Evolutionary conservation across 1,284 basidiomycete genomes (phyloP), one percentile per base, ranked within the genome.

Genomic region (Puccinia novopanici): DNA sequence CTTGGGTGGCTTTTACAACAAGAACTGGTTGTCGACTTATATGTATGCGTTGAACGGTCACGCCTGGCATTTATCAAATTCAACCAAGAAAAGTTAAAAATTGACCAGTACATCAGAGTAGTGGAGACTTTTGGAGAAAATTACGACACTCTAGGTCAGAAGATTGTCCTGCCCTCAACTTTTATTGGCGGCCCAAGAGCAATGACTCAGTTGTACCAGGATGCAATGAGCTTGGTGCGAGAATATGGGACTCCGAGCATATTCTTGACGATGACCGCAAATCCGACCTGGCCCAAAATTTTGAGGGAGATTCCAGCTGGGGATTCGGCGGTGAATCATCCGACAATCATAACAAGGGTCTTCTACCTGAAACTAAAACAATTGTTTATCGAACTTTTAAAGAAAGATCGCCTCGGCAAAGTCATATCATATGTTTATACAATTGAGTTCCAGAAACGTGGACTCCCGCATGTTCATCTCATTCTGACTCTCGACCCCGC

Each of bases 391-490:
- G 9, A 27, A 5, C 17, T 61, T 3, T 6, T 37, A 6, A 0
- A 86, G 75, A 70, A 86, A 13, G 83, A 84, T 5, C 82, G 83
- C 30, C 86, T 88, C 82, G 87, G 87, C 0, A 24, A 76, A 0
- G 63, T 83, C 3, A 84, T 85, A 37, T 88, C 86, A 0, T 74
- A 86, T 80, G 86, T 89, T 0, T 87, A 87, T 76, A 86, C 86
- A 0, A 88, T 89, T 79, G 88, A 89, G 82, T 89, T 88, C 73
- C 89, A 89, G 81, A 89, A 89, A 80, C 83, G 87, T 89, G 19
- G n/a, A n/a, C n/a, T n/a, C n/a, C n/a, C n/a, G n/a, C n/a, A n/a
- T n/a, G n/a, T n/a, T n/a, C n/a, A n/a, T n/a, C n/a, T n/a, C n/a
- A n/a, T n/a, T n/a, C n/a, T n/a, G n/a, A n/a, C n/a, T n/a, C n/a